Percentiles rank a stretch among this genome's conserved stretches.
Evolutionary conservation across 805 yeast genomes (phyloP).

Genomic region (Monosporozyma servazzii): DNA sequence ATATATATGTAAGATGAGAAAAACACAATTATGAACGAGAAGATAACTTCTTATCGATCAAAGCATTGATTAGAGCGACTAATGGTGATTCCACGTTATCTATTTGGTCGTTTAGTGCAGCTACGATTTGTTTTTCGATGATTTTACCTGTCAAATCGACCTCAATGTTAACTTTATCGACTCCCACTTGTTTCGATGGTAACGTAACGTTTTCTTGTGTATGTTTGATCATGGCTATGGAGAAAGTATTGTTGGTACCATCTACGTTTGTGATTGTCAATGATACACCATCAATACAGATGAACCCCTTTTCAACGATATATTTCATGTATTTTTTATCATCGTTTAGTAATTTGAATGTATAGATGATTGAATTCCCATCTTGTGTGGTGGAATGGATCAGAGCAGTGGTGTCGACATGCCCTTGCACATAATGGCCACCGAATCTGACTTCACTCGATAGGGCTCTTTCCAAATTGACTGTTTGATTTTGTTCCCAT

Average conservation of each 20-base stretch:
- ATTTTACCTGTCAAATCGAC: constrained; percentile 92
- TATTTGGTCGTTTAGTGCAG: constrained; percentile 47
- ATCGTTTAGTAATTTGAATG: constrained; percentile 48
- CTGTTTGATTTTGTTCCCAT: constrained; percentile 48
- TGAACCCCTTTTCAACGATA: constrained; percentile 92
- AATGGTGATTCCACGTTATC: constrained; percentile 41
- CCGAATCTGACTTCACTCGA: constrained; percentile 71
- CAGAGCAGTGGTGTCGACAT: constrained; percentile 80
- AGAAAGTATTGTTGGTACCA: constrained; percentile 44
- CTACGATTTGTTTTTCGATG: constrained; percentile 73
- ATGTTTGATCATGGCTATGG: constrained; percentile 85
- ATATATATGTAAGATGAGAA: no score
- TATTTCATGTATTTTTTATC: constrained; percentile 53
- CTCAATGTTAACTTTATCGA: constrained; percentile 70
- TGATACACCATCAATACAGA: constrained; percentile 87
- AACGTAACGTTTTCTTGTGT: constrained; percentile 76
- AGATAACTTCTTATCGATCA: background rate
- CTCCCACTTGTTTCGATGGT: constrained; percentile 52
- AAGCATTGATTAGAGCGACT: constrained; percentile 18
- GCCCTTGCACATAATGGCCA: constrained; percentile 97
- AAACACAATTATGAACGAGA: background rate
- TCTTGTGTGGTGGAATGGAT: constrained; percentile 49
- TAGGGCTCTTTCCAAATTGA: constrained; percentile 90
- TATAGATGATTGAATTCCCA: constrained; percentile 67
- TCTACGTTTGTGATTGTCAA: constrained; percentile 79